These are phyloP conservation scores for Saururus chinensis DNA, from an alignment of 164 flowering plant species.

Conservation along the genomic window DNA sequence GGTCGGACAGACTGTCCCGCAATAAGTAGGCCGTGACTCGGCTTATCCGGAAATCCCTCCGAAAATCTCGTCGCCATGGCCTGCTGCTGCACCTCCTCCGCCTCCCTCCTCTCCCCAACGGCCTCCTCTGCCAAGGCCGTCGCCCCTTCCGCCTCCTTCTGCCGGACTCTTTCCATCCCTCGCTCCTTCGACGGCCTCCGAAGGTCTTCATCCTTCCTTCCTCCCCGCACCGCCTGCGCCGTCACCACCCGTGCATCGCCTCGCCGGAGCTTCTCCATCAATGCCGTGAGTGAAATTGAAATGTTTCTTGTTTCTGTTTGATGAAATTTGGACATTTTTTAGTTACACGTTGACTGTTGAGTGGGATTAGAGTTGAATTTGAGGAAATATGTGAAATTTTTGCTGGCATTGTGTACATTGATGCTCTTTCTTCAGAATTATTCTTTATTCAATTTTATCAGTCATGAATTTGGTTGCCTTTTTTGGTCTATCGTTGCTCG, in stretches of 20 bases:
- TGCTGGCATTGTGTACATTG: neutral
- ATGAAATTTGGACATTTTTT: too few relatives aligned
- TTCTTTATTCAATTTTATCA: too few relatives aligned
- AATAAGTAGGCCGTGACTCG: too few relatives aligned
- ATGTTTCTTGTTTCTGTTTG: too few relatives aligned
- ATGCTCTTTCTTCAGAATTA: neutral
- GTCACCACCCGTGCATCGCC: neutral
- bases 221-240: neutral
- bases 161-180: neutral
- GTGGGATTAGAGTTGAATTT: constrained; percentile 1
- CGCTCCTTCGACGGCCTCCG: constrained; percentile 4
- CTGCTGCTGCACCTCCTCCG: too few relatives aligned
- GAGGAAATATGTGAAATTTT: too few relatives aligned
- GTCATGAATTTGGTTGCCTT: neutral
- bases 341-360: too few relatives aligned
- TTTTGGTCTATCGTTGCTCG: neutral
- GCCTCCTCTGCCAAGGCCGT: neutral
- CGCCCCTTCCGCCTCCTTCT: neutral
- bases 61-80: too few relatives aligned
- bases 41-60: too few relatives aligned
- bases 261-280: neutral
- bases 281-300: too few relatives aligned
- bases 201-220: neutral
- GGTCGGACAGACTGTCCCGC: too few relatives aligned
- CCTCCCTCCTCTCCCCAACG: neutral